Evolutionary conservation across 2,329 filamentous ascomycete species (phyloP).

Genomic region (Fusarium sp.): DNA sequence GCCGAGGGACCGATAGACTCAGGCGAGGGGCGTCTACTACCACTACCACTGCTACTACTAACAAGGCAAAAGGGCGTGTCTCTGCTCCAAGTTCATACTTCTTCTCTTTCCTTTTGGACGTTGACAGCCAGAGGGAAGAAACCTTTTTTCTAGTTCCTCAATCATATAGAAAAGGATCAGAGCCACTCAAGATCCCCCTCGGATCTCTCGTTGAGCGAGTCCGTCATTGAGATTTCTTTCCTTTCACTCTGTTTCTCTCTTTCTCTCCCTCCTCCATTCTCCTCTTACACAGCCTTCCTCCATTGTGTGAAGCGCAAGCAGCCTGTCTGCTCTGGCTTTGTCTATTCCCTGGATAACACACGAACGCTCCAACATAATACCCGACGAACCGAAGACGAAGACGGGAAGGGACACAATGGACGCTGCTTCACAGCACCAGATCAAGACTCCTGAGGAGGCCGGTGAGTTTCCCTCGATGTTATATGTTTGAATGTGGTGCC

Average conservation of each 20-base stretch:
- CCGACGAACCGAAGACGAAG: slow-evolving; percentile 42
- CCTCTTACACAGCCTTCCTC: slow-evolving; percentile 35
- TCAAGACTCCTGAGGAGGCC: slow-evolving; percentile 73
- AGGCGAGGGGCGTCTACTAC: slow-evolving; percentile 36
- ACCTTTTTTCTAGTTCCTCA: slow-evolving; percentile 42
- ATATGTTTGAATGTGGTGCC: not conserved
- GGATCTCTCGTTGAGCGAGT: slow-evolving; percentile 46
- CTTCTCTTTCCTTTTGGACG: slow-evolving; percentile 36
- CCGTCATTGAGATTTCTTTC: slow-evolving; percentile 40
- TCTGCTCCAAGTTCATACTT: slow-evolving; percentile 41
- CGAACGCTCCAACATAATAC: slow-evolving; percentile 22
- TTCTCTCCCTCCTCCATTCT: slow-evolving; percentile 13
- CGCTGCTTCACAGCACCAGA: slow-evolving; percentile 55
- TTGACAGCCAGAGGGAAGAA: slow-evolving; percentile 48
- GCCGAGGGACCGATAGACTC: slow-evolving; percentile 42
- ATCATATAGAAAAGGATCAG: slow-evolving; percentile 40
- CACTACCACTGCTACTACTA: too few species aligned
- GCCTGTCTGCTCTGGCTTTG: slow-evolving; percentile 42
- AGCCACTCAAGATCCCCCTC: slow-evolving; percentile 41
- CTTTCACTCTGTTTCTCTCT: slow-evolving; percentile 29
- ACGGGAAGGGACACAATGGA: slow-evolving; percentile 56
- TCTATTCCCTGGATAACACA: slow-evolving; percentile 32
- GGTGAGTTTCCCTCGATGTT: slow-evolving; percentile 62
- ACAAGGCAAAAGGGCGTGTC: slow-evolving; percentile 35
- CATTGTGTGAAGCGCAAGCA: slow-evolving; percentile 45